A percentile compares a stretch with the other conserved stretches of the same genome.
These are phyloP conservation scores for Leccinum subgranulosum DNA, from an alignment of 768 basidiomycete genomes.

Conservation along the genomic window DNA sequence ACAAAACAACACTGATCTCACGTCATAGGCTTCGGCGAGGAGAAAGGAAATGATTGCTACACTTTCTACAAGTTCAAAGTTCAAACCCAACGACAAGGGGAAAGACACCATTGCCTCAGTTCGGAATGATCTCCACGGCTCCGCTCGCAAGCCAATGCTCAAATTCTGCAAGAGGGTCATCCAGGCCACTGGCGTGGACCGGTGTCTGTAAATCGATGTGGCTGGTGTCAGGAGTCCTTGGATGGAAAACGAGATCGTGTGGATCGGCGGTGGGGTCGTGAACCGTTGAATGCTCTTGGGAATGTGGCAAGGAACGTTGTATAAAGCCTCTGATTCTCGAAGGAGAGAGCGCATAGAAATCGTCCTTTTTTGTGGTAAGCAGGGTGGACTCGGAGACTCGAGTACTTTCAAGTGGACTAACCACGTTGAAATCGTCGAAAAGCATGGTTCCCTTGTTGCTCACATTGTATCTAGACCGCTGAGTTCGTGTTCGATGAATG, in stretches of 20 bases:
- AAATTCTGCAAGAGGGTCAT: conserved; percentile 62
- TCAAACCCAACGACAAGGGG: neutral
- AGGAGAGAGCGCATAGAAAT: conserved; percentile 18
- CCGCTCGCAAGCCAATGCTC: conserved; percentile 69
- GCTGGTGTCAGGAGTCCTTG: neutral
- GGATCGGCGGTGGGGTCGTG: neutral
- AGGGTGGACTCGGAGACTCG: neutral
- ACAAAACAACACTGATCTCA: neutral
- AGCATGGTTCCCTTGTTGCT: neutral
- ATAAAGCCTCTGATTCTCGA: conserved; percentile 27
- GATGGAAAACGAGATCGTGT: neutral
- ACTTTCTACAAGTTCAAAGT: neutral
- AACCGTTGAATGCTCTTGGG: neutral
- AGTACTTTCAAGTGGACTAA: neutral
- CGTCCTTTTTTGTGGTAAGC: conserved; percentile 1
- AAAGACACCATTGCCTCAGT: conserved; percentile 9
- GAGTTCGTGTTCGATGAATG: conserved; percentile 3
- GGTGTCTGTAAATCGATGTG: neutral
- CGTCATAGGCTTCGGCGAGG: neutral
- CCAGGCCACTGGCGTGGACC: neutral
- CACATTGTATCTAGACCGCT: conserved; percentile 9
- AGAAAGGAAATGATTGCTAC: neutral
- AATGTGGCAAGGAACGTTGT: neutral
- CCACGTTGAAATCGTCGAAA: neutral
- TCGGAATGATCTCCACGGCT: conserved; percentile 49